Evolutionary conservation across 164 flowering plant species (phyloP).

Genomic region (Kalanchoe fedtschenkoi): DNA sequence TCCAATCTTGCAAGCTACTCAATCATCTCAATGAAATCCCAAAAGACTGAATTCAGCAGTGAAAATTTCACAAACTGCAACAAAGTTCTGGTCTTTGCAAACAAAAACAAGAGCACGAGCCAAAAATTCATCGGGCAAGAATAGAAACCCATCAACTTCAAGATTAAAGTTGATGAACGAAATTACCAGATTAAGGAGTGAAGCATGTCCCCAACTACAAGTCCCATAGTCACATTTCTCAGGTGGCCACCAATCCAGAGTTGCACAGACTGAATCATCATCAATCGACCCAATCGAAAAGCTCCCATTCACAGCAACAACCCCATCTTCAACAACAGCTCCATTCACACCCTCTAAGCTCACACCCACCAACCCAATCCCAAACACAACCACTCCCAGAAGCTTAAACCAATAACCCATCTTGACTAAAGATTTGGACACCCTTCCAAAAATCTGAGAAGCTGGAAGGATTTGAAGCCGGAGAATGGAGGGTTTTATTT

Average conservation of each 20-base stretch:
- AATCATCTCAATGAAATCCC: no score
- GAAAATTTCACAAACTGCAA: not conserved
- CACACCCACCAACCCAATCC: constrained; percentile 8
- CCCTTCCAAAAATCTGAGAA: not conserved
- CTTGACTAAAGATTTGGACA: not conserved
- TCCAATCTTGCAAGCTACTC: not conserved
- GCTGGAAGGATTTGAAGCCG: no score
- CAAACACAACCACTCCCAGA: constrained; percentile 12
- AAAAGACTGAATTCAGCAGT: no score
- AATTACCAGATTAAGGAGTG: constrained; percentile 24
- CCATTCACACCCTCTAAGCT: constrained; percentile 24
- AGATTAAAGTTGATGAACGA: not conserved
- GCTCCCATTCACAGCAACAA: constrained; percentile 34
- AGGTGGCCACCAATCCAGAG: constrained; percentile 44
- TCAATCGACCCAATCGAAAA: constrained; percentile 17
- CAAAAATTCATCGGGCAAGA: no score
- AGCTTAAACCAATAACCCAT: constrained; percentile 28
- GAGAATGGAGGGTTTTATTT: not conserved
- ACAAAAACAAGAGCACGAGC: constrained; percentile 7
- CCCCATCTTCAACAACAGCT: constrained; percentile 19
- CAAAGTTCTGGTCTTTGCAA: not conserved
- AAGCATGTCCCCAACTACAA: constrained; percentile 27
- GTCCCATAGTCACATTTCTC: constrained; percentile 27
- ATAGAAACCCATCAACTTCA: not conserved
- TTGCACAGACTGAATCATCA: constrained; percentile 30